Evolutionary conservation across 192 early-diverging fungal species (phyloP), one percentile per base, ranked within the genome.

Genomic region (Coemansia biformis): DNA sequence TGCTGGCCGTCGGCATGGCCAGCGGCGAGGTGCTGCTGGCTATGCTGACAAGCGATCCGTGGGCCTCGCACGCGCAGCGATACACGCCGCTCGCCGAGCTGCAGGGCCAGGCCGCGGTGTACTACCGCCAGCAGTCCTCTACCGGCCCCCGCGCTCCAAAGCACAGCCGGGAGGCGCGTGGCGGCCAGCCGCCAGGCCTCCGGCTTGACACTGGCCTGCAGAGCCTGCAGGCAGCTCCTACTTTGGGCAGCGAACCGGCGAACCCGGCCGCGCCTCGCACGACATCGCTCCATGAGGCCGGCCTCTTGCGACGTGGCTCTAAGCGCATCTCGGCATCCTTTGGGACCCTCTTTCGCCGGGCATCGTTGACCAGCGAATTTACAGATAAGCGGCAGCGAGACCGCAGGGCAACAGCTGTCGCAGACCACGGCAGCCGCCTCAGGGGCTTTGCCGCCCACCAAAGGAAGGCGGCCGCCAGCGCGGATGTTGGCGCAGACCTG

Each of bases 1-100:
- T 73, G 46, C 22, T 73, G 2, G 49, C 53, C 7, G 22, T 73
- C 7, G 62, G 57, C 4, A 60, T 57, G 36, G 18, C 48, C n/a
- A 58, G 48, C 19, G 69, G 69, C 12, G 69, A 73, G 28, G 41
- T 45, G 10, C 24, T 66, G n/a, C 12, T 73, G 10, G 54, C 49
- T 12, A 28, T 53, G 31, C 47, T 73, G 33, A 56, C 65, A 9
- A 43, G 48, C 5, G 57, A 67, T 19, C 38, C 43, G 0, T 21
- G 39, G 15, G 28, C 53, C 2, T 30, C 48, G 5, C 19, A 60
- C 29, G 57, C 57, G 1, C 42, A 56, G 39, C 45, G 21, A 17
- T 29, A 38, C 26, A 51, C 53, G 5, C 44, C 42, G 8, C 23
- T 46, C 5, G 26, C 23, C 10, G 44, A 60, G 7, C 30, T 73